phyloP scores from a whole-genome alignment of 768 basidiomycete genomes.

The Rhizopogon rudus region DNA sequence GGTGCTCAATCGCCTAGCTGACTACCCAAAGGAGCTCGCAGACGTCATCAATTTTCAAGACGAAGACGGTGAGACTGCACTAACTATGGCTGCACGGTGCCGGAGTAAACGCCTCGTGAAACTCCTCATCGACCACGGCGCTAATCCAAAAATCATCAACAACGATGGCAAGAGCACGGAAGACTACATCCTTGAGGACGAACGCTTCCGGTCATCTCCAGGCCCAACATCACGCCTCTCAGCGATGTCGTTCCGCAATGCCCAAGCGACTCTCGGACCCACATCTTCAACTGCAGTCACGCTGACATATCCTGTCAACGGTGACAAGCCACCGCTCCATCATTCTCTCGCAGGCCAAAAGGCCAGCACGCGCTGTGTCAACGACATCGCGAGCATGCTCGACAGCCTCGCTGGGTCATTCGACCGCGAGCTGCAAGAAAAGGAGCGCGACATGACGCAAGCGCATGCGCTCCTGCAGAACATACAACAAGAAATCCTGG shows the following conservation, averaged over 20 bases:
- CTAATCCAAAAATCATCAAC: slow-evolving; percentile 92
- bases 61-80: slow-evolving; percentile 95
- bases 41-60: slow-evolving; percentile 99
- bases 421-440: slow-evolving; percentile 87
- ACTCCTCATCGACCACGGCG: slow-evolving; percentile 92
- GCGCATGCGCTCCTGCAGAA: slow-evolving; percentile 82
- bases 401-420: slow-evolving; percentile 86
- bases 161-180: slow-evolving; percentile 95
- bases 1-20: slow-evolving; percentile 77
- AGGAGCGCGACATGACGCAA: slow-evolving; percentile 87
- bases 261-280: slow-evolving; percentile 51
- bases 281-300: neutral
- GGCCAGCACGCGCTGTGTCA: slow-evolving; percentile 79
- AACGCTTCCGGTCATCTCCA: slow-evolving; percentile 91
- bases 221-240: slow-evolving; percentile 63
- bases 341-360: slow-evolving; percentile 82
- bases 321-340: slow-evolving; percentile 72
- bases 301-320: slow-evolving; percentile 41
- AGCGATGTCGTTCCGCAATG: slow-evolving; percentile 70
- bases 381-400: slow-evolving; percentile 82
- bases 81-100: slow-evolving; percentile 95
- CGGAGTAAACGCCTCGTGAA: slow-evolving; percentile 94
- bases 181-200: slow-evolving; percentile 98
- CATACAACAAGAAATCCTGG: slow-evolving; percentile 87
- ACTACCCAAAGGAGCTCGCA: slow-evolving; percentile 93